Base-by-base conservation (phyloP, 2,329 filamentous ascomycete genomes). In the Diplocarpon mali region DNA sequence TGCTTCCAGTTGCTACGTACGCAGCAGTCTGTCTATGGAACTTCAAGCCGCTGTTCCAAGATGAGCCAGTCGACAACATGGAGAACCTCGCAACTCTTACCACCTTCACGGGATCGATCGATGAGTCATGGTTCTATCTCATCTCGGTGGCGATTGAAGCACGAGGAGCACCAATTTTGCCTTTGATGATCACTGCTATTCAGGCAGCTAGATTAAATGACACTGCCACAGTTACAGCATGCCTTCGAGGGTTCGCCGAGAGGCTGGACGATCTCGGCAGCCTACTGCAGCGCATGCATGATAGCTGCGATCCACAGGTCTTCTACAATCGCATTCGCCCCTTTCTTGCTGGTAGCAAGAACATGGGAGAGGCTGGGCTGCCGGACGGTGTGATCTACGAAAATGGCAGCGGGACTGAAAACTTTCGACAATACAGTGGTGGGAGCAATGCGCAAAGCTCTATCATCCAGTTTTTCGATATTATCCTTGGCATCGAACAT, bases 61-160 rank as follows among this genome's bases (percentile, higher is more conserved):
- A 86, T 50, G 89, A 95, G 63, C 75, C 76, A 30, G 78, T 92
- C 46, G 86, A 93, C 59, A 78, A 79, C 52, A 73, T 96, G 37
- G 82, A 92, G 59, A 96, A 98, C 57, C 73, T 98, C 45, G 80
- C 86, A 34, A 92, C 86, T 2, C 72, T 96, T 49, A 78, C 80
- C 58, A 95, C 92, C 13, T 93, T 95, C 60, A 96, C 92, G 13
- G 92, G 92, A 40, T 89, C 88, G 7, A 71, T 94, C 44, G 92
- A 98, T 61, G 92, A 98, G 67, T 95, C 92, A 51, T 98, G 92
- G 92, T 98, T 98, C 62, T 98, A 96, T 62, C 73, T 98, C 11
- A 79, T 96, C 42, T 95, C 88, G 0, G 85, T 95, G 2, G 92
- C 90, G 50, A 95, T 98, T 52, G 92, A 98, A 66, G 88, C 89